These are phyloP conservation scores for Amaranthus tricolor DNA, from an alignment of 179 eudicot species.

Conservation along the genomic window DNA sequence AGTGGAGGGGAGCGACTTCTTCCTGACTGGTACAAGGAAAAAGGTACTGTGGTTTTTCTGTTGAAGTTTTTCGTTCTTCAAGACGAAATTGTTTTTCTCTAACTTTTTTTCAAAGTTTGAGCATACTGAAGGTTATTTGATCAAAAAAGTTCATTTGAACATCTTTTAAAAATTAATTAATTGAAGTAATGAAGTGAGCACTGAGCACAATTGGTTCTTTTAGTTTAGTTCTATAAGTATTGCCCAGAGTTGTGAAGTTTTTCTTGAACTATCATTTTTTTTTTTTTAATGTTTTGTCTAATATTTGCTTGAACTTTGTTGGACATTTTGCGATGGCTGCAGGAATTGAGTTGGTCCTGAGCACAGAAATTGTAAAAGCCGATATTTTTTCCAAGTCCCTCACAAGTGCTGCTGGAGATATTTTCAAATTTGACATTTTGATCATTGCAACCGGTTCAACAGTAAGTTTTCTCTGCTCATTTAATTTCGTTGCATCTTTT, in stretches of 20 bases:
- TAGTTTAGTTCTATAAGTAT: neutral
- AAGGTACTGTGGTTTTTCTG: constrained; percentile 42
- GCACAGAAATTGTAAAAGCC: constrained; percentile 81
- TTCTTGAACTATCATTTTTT: neutral
- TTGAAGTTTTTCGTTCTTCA: neutral
- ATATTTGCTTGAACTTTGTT: neutral
- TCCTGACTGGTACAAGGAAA: constrained; percentile 93
- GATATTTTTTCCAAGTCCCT: constrained; percentile 86
- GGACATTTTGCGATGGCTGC: constrained; percentile 24
- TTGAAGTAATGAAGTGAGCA: neutral
- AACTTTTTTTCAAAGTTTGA: neutral
- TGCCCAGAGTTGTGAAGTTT: neutral
- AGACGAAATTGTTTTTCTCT: neutral
- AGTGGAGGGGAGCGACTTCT: constrained; percentile 94
- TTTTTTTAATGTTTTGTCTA: neutral
- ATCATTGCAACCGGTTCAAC: constrained; percentile 92
- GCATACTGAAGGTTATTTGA: neutral
- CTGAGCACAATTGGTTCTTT: neutral
- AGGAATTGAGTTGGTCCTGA: constrained; percentile 77
- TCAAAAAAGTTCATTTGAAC: neutral
- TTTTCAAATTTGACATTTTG: constrained; percentile 58
- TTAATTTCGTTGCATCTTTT: neutral
- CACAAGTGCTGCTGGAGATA: constrained; percentile 72
- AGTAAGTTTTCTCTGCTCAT: constrained; percentile 38
- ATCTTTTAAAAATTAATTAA: neutral